Evolutionary conservation across 805 yeast genomes (phyloP), one percentile per base, ranked within the genome.

Genomic region (Candida rishiriensis): DNA sequence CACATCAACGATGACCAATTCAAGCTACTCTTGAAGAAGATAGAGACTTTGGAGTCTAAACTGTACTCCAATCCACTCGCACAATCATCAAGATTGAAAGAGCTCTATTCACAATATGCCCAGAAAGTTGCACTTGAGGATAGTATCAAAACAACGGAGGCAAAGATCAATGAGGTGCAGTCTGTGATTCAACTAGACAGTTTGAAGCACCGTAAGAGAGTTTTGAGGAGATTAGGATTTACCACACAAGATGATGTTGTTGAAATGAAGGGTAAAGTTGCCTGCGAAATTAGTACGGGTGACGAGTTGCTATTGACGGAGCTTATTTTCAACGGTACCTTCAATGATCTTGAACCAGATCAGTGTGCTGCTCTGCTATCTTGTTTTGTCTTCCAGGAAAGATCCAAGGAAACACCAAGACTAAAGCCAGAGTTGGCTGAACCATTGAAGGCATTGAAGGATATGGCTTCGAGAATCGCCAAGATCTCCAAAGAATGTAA

Each of bases 331-430:
- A 90, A 90, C 62, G 98, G 98, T 77, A 85, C 87, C 18, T 93
- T 93, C 70, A 88, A 83, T 56, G 96, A 88, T 40, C 71, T 93
- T 48, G 74, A 81, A 5, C 83, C 96, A 2, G 96, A 87, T 56
- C 97, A 89, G 63, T 82, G 95, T 64, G 97, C 97, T 11, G 88
- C 97, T 0, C 68, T 93, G 42, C 67, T 93, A 41, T 89, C 97
- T 32, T 89, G 97, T 68, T 93, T 91, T 66, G 97, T 95, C 5
- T 93, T 93, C 77, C 97, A 93, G 64, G 99, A 95, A 62, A 79
- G 95, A 59, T 86, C 96, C 34, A 89, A 89, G 61, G 96, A 87
- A 59, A 76, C 81, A 0, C 93, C 96, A 41, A 78, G 91, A 52
- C 71, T 93, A 54, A 81, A 86, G 54, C 89, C 96, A 0, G 97